A percentile compares a stretch with the other conserved stretches of the same genome.
phyloP scores from a whole-genome alignment of 345 rosid genomes.

The Eucalyptus marginata region DNA sequence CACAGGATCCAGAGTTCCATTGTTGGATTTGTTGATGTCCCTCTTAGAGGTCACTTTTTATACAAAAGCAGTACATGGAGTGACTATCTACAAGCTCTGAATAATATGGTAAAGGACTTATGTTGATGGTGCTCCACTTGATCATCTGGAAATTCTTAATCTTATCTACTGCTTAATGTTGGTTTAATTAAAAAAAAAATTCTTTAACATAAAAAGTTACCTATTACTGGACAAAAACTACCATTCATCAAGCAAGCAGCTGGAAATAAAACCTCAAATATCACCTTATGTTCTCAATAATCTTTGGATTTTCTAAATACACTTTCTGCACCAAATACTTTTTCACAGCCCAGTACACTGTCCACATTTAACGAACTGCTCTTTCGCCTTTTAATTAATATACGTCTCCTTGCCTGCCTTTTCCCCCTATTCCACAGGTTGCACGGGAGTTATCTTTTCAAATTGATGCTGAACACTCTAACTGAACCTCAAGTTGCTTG shows the following conservation, averaged over 20 bases:
- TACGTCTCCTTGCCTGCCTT: background rate
- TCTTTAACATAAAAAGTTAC: background rate
- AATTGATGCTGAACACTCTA: constrained; percentile 42
- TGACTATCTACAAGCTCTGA: constrained; percentile 34
- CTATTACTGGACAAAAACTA: background rate
- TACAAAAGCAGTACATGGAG: constrained; percentile 28
- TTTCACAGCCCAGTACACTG: background rate
- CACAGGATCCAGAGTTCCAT: constrained; percentile 78
- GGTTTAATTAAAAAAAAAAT: background rate
- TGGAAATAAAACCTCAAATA: background rate
- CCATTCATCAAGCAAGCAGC: background rate
- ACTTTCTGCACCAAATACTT: background rate
- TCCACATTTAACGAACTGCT: background rate
- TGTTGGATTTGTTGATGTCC: constrained; percentile 41
- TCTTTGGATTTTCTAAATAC: background rate
- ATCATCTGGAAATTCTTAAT: background rate
- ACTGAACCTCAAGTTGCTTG: constrained; percentile 80
- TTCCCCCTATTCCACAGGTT: constrained; percentile 39
- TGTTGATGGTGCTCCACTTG: background rate
- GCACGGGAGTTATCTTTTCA: constrained; percentile 59
- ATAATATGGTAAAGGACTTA: constrained; percentile 36
- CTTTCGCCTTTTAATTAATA: background rate
- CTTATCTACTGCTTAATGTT: background rate
- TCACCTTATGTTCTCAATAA: background rate
- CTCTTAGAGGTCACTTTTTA: constrained; percentile 35